phyloP scores from a whole-genome alignment of 2,329 filamentous ascomycete genomes.

The Corniculantispora saksenae region DNA sequence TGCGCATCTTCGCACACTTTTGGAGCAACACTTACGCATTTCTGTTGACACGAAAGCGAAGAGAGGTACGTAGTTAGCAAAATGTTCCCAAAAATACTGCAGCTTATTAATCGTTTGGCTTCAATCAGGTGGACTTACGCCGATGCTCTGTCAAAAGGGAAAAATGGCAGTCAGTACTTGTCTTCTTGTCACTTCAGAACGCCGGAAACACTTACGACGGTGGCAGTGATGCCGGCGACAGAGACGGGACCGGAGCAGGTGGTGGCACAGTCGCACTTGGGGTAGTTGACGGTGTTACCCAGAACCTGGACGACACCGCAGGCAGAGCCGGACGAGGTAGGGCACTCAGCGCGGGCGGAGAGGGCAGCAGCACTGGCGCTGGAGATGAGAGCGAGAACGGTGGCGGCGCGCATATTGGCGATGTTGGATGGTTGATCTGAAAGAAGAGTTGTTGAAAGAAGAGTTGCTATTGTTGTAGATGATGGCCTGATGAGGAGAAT shows the following conservation, averaged over 20 bases:
- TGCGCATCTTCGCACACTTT: not conserved
- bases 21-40: conserved; percentile 1
- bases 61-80: conserved; percentile 1
- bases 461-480: not conserved
- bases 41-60: not conserved
- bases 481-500: not conserved
- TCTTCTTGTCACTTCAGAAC: not conserved
- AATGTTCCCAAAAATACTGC: not conserved
- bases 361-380: conserved; percentile 14
- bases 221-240: not conserved
- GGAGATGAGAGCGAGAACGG: conserved; percentile 15
- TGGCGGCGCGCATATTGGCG: conserved; percentile 12
- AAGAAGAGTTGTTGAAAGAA: not conserved
- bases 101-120: not conserved
- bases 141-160: conserved; percentile 6
- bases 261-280: conserved; percentile 10
- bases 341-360: conserved; percentile 15
- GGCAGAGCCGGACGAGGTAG: conserved; percentile 13
- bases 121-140: conserved; percentile 11
- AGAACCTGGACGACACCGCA: conserved; percentile 1
- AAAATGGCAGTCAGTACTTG: not conserved
- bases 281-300: conserved; percentile 7
- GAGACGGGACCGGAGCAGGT: conserved; percentile 7
- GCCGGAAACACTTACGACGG: conserved; percentile 6
- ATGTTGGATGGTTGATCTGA: not conserved